A percentile compares a stretch with the other conserved stretches of the same genome.
Evolutionary conservation across 2,329 filamentous ascomycete species (phyloP).

Genomic region (Taxawa tesnikishii): DNA sequence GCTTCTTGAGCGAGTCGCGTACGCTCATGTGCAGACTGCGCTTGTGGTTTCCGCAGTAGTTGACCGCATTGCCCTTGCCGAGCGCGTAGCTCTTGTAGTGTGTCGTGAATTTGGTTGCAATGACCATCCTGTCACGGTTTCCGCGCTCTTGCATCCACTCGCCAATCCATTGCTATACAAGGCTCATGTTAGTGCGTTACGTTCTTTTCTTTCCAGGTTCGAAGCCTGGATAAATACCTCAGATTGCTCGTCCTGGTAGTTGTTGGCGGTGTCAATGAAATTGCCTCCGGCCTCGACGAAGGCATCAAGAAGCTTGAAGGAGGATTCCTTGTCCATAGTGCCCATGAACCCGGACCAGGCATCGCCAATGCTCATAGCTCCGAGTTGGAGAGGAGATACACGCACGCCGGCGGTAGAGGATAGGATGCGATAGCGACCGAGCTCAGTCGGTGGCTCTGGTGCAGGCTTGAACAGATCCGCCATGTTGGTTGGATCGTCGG

Average conservation of each 20-base stretch:
- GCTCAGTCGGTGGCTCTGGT: constrained; percentile 23
- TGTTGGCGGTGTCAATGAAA: constrained; percentile 23
- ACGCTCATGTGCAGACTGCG: constrained; percentile 44
- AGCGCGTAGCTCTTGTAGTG: constrained; percentile 13
- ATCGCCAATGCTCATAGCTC: constrained; percentile 43
- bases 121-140: constrained; percentile 37
- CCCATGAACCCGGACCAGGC: constrained; percentile 27
- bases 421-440: constrained; percentile 42
- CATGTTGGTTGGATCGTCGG: too few relatives aligned
- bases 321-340: constrained; percentile 14
- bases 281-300: constrained; percentile 22
- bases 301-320: constrained; percentile 21
- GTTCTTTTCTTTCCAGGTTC: too few relatives aligned
- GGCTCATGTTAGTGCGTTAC: too few relatives aligned
- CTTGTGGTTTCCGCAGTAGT: constrained; percentile 44
- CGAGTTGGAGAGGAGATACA: constrained; percentile 41
- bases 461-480: constrained; percentile 15
- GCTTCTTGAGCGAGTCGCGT: constrained; percentile 24
- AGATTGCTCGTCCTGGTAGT: constrained; percentile 21
- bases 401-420: constrained; percentile 38
- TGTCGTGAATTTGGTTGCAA: constrained; percentile 45
- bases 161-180: constrained; percentile 22
- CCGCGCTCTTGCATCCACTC: constrained; percentile 33
- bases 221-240: too few relatives aligned
- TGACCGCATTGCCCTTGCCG: constrained; percentile 21